Percentiles rank a stretch among this genome's conserved stretches.
These are phyloP conservation scores for Stemphylium vesicarium DNA, from an alignment of 2,329 filamentous ascomycete species.

Conservation along the genomic window DNA sequence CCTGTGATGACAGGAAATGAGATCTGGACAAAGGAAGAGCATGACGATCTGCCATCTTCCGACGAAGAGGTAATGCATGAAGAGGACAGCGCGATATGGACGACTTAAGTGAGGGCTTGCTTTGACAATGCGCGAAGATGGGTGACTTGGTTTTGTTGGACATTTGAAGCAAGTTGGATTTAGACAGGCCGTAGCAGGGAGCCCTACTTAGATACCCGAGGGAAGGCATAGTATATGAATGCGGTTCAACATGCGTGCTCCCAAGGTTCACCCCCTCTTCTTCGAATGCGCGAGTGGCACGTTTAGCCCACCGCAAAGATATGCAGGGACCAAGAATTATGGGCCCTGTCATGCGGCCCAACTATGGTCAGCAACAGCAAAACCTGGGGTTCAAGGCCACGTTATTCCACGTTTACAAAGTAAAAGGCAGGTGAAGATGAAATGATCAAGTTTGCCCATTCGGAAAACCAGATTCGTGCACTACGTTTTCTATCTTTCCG, in stretches of 20 bases:
- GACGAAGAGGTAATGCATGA: conserved; percentile 35
- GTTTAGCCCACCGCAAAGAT: conserved; percentile 20
- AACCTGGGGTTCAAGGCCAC: not conserved
- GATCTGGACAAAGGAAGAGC: conserved; percentile 50
- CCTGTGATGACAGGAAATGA: conserved; percentile 49
- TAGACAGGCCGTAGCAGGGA: not conserved
- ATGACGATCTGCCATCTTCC: conserved; percentile 44
- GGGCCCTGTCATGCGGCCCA: conserved; percentile 10
- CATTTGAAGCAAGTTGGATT: not conserved
- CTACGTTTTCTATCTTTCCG: not conserved
- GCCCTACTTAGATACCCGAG: conserved; percentile 21
- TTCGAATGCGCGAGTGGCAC: not conserved
- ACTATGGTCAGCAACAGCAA: not conserved
- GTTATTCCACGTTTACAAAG: not conserved
- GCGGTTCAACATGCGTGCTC: not conserved
- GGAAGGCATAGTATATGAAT: not conserved
- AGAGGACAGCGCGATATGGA: conserved; percentile 27
- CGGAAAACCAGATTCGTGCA: not conserved
- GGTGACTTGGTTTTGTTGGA: not conserved
- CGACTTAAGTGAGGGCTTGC: conserved; percentile 14
- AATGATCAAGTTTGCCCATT: not conserved
- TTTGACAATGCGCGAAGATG: not conserved
- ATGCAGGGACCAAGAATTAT: conserved; percentile 31
- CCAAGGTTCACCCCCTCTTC: not conserved
- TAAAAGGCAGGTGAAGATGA: not conserved